Base-by-base conservation (phyloP, 768 basidiomycete genomes). In the Trametes sanguinea region DNA sequence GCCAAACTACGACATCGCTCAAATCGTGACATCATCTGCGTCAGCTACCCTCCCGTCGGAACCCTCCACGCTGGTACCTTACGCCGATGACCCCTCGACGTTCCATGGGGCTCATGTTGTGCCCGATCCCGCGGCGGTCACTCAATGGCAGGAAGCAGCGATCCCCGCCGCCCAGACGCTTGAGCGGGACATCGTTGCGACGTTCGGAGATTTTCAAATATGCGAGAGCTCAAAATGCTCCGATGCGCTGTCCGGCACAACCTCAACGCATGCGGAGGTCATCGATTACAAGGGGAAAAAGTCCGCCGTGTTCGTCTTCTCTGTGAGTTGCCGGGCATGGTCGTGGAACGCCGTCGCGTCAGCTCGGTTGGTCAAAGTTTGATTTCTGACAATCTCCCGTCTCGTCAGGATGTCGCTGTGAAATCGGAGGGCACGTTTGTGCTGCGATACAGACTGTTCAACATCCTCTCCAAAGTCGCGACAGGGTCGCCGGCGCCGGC, bases 381-480 rank as follows among this genome's bases (percentile, higher is more conserved):
- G 22, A 1, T 22, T 22, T 22, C 22, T 22, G 22, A 22, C 22
- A 22, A 22, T 22, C 22, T 22, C 22, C 22, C 22, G 22, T 22
- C 22, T 22, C 22, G 22, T 22, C 65, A 90, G 88, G 88, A 90
- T 67, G 75, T 90, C n/a, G 85, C 88, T 0, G 87, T 90, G 6
- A 85, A 84, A 66, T 79, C 78, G 27, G 87, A 89, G 67, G 88
- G 88, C 22, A 78, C 76, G 16, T 90, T 89, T 67, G 78, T 85
- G 39, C 76, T 89, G 27, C 81, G 87, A 16, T 89, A 89, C 68
- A 78, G 88, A 2, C 78, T 81, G 57, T 88, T 90, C 66, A 86
- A 88, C 72, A 74, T 89, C 43, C 83, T 81, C 67, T 81, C 80
- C 0, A 69, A 72, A 27, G 75, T 77, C 11, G 57, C 64, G 17